phyloP scores from a whole-genome alignment of 1,284 basidiomycete species.

The Rhodotorula sp. region DNA sequence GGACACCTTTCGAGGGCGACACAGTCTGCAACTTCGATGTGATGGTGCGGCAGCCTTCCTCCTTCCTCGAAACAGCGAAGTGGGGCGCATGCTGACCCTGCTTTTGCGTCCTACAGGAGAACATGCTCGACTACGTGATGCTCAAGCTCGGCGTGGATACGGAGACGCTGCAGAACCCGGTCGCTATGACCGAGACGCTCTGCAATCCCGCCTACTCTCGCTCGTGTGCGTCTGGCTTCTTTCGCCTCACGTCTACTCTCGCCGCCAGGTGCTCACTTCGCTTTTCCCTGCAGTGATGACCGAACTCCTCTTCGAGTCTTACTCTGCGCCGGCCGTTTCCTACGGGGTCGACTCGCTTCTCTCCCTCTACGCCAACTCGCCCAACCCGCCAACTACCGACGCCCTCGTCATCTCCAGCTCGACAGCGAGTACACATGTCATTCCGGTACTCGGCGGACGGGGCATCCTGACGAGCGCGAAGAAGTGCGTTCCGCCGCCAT shows the following conservation, averaged over 20 bases:
- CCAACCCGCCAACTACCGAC: constrained; percentile 57
- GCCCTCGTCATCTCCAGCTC: constrained; percentile 82
- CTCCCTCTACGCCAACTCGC: constrained; percentile 77
- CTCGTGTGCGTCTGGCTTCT: constrained; percentile 35
- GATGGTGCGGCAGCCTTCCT: constrained; percentile 62
- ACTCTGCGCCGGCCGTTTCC: constrained; percentile 78
- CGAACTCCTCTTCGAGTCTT: constrained; percentile 94
- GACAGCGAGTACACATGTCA: constrained; percentile 78
- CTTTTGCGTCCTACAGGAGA: constrained; percentile 66
- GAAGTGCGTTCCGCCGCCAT: constrained; percentile 57
- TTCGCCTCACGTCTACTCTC: neutral
- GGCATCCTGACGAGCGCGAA: constrained; percentile 79
- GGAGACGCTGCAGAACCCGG: constrained; percentile 69
- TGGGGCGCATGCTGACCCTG: neutral
- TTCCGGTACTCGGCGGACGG: constrained; percentile 76
- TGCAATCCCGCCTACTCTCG: constrained; percentile 87
- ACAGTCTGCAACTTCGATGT: constrained; percentile 84
- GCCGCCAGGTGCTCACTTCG: neutral
- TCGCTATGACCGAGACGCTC: constrained; percentile 91
- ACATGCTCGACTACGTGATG: constrained; percentile 89
- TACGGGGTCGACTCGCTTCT: constrained; percentile 91
- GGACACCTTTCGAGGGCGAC: constrained; percentile 85
- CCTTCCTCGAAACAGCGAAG: neutral
- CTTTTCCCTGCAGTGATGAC: constrained; percentile 68
- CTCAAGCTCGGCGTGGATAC: constrained; percentile 69